Conservation (phyloP, 1,284 basidiomycete species). For the Marasmius fiardii region DNA sequence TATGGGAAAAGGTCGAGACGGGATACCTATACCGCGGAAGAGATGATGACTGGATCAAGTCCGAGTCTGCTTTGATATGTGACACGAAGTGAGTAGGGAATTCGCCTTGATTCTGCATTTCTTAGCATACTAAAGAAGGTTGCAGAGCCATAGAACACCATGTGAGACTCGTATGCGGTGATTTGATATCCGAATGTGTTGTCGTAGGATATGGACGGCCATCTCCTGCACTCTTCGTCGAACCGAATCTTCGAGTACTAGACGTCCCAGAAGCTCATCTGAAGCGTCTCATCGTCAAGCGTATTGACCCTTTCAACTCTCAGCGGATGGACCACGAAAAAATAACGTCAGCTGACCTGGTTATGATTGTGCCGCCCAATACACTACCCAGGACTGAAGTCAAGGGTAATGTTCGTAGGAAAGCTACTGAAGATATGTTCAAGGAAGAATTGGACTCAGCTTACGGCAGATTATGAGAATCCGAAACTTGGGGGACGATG, state of each 20-base stretch:
- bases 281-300: neutral
- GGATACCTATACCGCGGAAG: conserved; percentile 52
- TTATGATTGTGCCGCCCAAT: conserved; percentile 3
- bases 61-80: conserved; percentile 25
- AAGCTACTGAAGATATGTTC: neutral
- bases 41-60: conserved; percentile 62
- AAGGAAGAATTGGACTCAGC: neutral
- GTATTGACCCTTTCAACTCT: neutral
- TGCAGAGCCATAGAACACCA: conserved; percentile 6
- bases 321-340: neutral
- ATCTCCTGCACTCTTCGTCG: conserved; percentile 7
- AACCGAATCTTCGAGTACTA: neutral
- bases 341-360: neutral
- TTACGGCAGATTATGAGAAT: neutral
- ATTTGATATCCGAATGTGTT: conserved; percentile 7
- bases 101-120: conserved; percentile 51
- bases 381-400: conserved; percentile 3
- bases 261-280: neutral
- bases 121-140: too few relatives aligned
- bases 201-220: conserved; percentile 5
- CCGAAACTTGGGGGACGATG: too few relatives aligned
- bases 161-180: neutral
- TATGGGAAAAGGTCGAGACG: conserved; percentile 40
- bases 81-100: conserved; percentile 37
- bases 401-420: conserved; percentile 8